These are phyloP conservation scores for Rutstroemia sp. DNA, from an alignment of 2,329 filamentous ascomycete genomes.

Conservation along the genomic window DNA sequence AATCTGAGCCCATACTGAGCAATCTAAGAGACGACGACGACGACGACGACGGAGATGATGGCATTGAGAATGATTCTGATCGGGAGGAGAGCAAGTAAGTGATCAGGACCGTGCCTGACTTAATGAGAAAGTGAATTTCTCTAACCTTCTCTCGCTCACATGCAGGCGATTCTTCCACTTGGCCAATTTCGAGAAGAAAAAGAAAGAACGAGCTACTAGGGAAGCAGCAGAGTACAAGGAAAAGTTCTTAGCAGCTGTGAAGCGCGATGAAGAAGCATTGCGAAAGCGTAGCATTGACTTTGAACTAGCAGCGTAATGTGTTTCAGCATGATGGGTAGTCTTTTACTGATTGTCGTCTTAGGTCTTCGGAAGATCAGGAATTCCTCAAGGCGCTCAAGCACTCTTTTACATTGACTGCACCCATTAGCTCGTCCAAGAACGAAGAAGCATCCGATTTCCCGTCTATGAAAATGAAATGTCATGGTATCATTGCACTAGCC, in stretches of 20 bases:
- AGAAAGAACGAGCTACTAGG: background rate
- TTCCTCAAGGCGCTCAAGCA: background rate
- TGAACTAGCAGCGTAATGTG: background rate
- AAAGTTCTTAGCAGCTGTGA: background rate
- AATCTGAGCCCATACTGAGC: background rate
- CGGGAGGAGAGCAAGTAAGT: conserved; percentile 24
- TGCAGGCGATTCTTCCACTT: conserved; percentile 1
- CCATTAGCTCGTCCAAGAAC: background rate
- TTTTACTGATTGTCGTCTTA: background rate
- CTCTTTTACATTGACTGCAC: background rate
- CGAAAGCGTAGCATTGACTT: background rate
- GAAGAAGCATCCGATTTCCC: background rate
- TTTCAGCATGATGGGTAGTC: background rate
- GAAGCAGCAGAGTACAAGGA: background rate
- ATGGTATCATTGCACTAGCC: background rate
- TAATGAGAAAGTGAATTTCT: background rate
- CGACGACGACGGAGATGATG: conserved; percentile 21
- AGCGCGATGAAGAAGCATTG: background rate
- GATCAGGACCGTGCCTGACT: background rate
- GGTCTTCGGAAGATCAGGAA: background rate
- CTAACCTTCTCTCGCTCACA: background rate
- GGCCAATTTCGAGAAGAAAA: conserved; percentile 2
- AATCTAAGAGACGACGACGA: background rate
- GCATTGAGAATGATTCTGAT: conserved; percentile 23
- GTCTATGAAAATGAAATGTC: background rate